phyloP scores from a whole-genome alignment of 306 rosid species.

The Quercus glauca region DNA sequence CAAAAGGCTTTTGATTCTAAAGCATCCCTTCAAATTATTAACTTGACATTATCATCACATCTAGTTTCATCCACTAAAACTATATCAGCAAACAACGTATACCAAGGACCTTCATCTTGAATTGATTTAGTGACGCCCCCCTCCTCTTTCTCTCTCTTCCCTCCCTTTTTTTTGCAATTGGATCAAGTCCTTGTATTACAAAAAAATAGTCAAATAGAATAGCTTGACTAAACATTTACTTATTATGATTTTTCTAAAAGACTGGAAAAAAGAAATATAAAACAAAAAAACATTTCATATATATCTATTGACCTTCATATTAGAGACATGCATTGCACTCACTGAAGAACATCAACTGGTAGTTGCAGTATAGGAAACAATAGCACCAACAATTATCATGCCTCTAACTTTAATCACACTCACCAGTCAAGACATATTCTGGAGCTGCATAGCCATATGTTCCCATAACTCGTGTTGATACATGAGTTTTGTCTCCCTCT shows the following conservation, averaged over 20 bases:
- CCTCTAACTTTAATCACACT: conserved; percentile 28
- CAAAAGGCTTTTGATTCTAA: not conserved
- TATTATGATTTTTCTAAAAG: not conserved
- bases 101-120: no score
- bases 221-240: not conserved
- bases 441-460: conserved; percentile 99
- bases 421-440: conserved; percentile 98
- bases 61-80: no score
- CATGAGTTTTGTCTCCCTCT: conserved; percentile 92
- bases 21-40: not conserved
- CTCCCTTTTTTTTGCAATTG: no score
- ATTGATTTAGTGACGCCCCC: no score
- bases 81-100: no score
- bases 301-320: not conserved
- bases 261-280: not conserved
- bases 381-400: not conserved
- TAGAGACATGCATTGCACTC: not conserved
- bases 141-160: no score
- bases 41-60: no score
- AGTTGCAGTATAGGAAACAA: not conserved
- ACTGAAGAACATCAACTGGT: not conserved
- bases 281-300: not conserved
- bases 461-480: conserved; percentile 96
- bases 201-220: not conserved
- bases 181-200: not conserved